Evolutionary conservation across 495 filamentous ascomycete species (phyloP).

Genomic region (Neurospora pannonica): DNA sequence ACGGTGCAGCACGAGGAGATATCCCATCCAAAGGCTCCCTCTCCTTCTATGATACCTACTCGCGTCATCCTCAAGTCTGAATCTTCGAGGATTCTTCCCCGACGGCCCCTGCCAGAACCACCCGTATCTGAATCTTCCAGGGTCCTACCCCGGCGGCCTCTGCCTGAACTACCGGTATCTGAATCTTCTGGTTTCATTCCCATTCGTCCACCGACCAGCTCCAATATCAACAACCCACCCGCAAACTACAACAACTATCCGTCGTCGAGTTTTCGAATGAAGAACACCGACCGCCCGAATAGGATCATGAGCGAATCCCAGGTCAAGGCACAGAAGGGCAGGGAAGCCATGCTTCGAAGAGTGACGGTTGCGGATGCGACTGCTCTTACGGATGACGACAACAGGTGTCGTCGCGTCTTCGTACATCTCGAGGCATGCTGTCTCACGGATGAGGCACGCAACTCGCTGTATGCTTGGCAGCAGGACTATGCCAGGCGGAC

Average conservation of each 20-base stretch:
- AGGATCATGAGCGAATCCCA: not conserved
- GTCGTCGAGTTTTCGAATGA: not conserved
- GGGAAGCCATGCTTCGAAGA: not conserved
- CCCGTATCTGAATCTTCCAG: not conserved
- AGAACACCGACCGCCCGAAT: not conserved
- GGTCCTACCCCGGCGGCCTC: not conserved
- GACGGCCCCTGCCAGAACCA: not conserved
- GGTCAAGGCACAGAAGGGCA: not conserved
- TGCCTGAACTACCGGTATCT: not conserved
- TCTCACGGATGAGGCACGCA: constrained; percentile 37
- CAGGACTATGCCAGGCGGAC: constrained; percentile 29
- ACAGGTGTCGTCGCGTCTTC: constrained; percentile 39
- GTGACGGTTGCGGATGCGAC: not conserved
- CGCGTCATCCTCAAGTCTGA: not conserved
- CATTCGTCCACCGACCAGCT: not conserved
- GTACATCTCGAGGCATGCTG: constrained; percentile 38
- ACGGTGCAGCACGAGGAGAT: not conserved
- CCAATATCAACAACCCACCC: not conserved
- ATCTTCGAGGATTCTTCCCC: not conserved
- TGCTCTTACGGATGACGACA: constrained; percentile 28
- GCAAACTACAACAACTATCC: not conserved
- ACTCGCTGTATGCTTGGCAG: constrained; percentile 39
- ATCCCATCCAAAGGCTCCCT: not conserved
- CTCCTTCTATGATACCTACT: not conserved
- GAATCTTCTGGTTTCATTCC: not conserved